phyloP scores from a whole-genome alignment of 2,329 filamentous ascomycete genomes.

The Zymoseptoria ardabiliae region DNA sequence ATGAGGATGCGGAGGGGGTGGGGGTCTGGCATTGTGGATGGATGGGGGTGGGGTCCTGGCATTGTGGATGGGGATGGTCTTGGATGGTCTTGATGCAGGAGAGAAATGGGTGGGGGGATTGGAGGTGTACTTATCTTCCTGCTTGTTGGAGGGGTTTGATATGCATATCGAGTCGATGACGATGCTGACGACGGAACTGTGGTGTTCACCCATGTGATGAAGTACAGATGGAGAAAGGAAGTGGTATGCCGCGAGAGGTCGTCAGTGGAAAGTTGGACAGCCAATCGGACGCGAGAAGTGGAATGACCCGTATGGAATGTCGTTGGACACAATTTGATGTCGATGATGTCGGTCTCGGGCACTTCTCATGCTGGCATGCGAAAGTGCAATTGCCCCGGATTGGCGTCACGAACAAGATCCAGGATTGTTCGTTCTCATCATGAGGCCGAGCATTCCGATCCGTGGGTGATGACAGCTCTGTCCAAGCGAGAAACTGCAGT shows the following conservation, averaged over 20 bases:
- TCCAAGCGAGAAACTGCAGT: too few species aligned
- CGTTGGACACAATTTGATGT: not conserved
- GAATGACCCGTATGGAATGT: not conserved
- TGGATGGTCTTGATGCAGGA: not conserved
- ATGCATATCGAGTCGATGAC: not conserved
- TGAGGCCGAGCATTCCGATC: too few species aligned
- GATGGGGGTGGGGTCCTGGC: too few species aligned
- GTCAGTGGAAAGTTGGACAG: not conserved
- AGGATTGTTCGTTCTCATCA: not conserved
- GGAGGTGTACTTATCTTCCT: not conserved
- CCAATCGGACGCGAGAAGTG: not conserved
- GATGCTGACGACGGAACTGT: not conserved
- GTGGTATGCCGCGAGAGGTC: not conserved
- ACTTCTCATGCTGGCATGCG: not conserved
- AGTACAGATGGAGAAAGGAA: not conserved
- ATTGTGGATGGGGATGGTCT: too few species aligned
- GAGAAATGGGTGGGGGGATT: not conserved
- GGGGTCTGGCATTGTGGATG: not conserved
- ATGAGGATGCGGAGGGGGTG: constrained; percentile 21
- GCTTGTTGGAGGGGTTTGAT: not conserved
- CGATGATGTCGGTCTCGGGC: not conserved
- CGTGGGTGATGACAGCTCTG: too few species aligned
- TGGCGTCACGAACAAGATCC: not conserved
- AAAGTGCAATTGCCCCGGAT: not conserved
- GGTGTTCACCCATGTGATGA: not conserved